Conservation (phyloP, 129 eudicot genomes). For the Ambrosia artemisiifolia region DNA sequence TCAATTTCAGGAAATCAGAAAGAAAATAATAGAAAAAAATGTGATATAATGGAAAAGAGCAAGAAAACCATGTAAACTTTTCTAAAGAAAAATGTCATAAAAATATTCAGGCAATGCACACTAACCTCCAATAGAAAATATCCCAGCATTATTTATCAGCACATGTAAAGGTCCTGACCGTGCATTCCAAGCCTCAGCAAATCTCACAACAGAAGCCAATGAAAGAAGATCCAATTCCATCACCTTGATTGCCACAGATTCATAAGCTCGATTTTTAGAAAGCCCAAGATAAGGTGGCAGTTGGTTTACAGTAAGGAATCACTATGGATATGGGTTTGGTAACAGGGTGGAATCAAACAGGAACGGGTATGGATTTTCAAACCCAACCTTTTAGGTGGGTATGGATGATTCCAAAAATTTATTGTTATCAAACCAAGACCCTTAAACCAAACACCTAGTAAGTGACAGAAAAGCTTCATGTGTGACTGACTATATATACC, state of each 20-base stretch:
- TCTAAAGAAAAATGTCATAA: background rate
- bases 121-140: conserved; percentile 91
- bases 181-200: conserved; percentile 88
- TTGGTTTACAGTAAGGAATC: background rate
- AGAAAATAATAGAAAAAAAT: too few species aligned
- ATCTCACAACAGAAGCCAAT: conserved; percentile 79
- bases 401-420: background rate
- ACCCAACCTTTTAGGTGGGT: background rate
- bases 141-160: conserved; percentile 92
- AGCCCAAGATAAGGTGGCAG: background rate
- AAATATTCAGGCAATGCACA: background rate
- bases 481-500: too few species aligned
- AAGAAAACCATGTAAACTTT: background rate
- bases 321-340: background rate
- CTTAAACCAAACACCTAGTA: background rate
- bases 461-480: conserved; percentile 4
- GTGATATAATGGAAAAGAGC: background rate
- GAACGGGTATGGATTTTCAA: background rate
- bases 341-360: background rate
- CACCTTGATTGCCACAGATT: conserved; percentile 39
- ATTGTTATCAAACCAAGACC: background rate
- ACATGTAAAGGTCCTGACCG: conserved; percentile 79
- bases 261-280: conserved; percentile 8
- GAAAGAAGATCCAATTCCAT: conserved; percentile 92
- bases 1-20: too few species aligned